phyloP scores from a whole-genome alignment of 805 yeast genomes.

The Cyberlindnera bimundalis region DNA sequence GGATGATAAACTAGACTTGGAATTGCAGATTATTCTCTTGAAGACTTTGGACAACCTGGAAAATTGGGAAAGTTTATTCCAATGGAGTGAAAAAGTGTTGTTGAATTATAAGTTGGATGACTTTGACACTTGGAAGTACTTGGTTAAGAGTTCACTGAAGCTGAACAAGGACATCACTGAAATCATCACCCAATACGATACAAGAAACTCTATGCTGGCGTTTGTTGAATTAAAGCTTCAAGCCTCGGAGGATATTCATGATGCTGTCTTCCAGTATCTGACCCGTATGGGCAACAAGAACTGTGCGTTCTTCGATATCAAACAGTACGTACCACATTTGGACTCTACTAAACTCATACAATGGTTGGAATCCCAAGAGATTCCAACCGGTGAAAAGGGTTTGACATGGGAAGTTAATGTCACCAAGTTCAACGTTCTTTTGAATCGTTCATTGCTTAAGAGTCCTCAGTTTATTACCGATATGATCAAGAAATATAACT shows the following conservation, averaged over 20 bases:
- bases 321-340: slow-evolving; percentile 27
- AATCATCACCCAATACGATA: slow-evolving; percentile 31
- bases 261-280: slow-evolving; percentile 37
- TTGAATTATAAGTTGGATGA: slow-evolving; percentile 59
- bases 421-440: slow-evolving; percentile 45
- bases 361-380: slow-evolving; percentile 26
- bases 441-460: slow-evolving; percentile 24
- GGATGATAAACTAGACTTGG: slow-evolving; percentile 47
- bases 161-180: slow-evolving; percentile 34
- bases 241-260: slow-evolving; percentile 20
- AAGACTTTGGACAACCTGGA: slow-evolving; percentile 41
- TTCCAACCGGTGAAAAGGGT: slow-evolving; percentile 21
- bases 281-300: slow-evolving; percentile 47
- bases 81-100: slow-evolving; percentile 40
- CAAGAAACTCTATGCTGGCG: slow-evolving; percentile 60
- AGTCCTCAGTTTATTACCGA: slow-evolving; percentile 27
- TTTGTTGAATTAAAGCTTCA: slow-evolving; percentile 41
- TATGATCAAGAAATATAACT: slow-evolving; percentile 38
- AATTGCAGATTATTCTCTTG: slow-evolving; percentile 53
- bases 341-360: slow-evolving; percentile 15
- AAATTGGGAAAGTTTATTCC: slow-evolving; percentile 42
- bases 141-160: slow-evolving; percentile 43
- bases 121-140: slow-evolving; percentile 67
- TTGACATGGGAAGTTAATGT: slow-evolving; percentile 37
- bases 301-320: slow-evolving; percentile 64